phyloP scores from a whole-genome alignment of 2,329 filamentous ascomycete species.

The Arthrinium phaeospermum region DNA sequence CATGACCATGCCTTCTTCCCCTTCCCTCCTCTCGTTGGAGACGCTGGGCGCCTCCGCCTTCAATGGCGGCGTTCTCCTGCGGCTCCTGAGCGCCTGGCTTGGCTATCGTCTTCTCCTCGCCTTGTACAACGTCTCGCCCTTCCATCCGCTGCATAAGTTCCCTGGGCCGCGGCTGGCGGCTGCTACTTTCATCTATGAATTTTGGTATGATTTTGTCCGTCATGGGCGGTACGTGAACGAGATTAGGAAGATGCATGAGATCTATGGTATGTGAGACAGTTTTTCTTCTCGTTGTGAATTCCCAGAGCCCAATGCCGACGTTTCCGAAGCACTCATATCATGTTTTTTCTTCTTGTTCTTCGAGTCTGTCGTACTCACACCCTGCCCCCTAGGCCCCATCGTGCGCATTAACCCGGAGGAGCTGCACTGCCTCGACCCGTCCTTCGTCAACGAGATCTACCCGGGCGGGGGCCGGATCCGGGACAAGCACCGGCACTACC shows the following conservation, averaged over 20 bases:
- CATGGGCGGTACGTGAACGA: constrained; percentile 27
- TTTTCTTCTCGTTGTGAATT: too few species aligned
- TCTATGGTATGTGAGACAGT: constrained; percentile 28
- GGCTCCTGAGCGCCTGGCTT: neutral
- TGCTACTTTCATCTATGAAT: constrained; percentile 29
- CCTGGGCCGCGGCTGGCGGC: constrained; percentile 32
- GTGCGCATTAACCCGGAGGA: constrained; percentile 24
- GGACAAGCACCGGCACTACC: constrained; percentile 22
- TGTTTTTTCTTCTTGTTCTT: neutral
- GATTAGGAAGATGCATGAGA: constrained; percentile 32
- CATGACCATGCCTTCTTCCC: neutral
- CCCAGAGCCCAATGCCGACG: too few species aligned
- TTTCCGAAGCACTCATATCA: too few species aligned
- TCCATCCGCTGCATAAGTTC: constrained; percentile 29
- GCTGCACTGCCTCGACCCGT: constrained; percentile 22
- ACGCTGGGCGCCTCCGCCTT: neutral
- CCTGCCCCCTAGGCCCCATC: constrained; percentile 15
- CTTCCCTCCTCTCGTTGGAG: neutral
- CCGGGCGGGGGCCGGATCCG: constrained; percentile 21
- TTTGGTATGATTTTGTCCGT: constrained; percentile 29
- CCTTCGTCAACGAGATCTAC: constrained; percentile 24
- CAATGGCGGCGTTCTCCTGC: neutral
- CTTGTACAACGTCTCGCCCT: constrained; percentile 32
- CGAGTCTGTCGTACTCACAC: too few species aligned
- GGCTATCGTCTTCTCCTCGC: constrained; percentile 24